These are phyloP conservation scores for Ilex paraguariensis DNA, from an alignment of 305 asterid genomes.

Conservation along the genomic window DNA sequence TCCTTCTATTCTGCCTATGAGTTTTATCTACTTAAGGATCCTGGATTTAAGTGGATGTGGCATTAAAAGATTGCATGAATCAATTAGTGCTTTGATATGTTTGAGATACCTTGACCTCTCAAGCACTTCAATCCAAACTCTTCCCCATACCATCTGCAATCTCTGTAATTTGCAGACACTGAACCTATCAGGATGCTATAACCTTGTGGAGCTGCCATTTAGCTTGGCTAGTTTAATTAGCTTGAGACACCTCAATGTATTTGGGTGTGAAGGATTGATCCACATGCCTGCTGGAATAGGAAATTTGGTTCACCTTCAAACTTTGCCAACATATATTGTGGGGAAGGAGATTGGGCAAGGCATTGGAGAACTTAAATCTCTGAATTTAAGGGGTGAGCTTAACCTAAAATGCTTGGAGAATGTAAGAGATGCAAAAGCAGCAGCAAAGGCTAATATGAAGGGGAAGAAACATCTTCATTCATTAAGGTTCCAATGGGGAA, in stretches of 20 bases:
- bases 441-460: slow-evolving; percentile 11
- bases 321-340: slow-evolving; percentile 25
- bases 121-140: slow-evolving; percentile 19
- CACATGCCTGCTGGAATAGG: slow-evolving; percentile 25
- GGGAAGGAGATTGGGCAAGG: slow-evolving; percentile 13
- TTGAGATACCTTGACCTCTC: slow-evolving; percentile 37
- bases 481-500: slow-evolving; percentile 19
- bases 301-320: slow-evolving; percentile 24
- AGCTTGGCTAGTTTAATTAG: slow-evolving; percentile 15
- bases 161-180: slow-evolving; percentile 23
- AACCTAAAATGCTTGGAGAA: slow-evolving; percentile 24
- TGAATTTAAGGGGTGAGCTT: slow-evolving; percentile 20
- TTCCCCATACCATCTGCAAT: slow-evolving; percentile 24
- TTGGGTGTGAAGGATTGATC: slow-evolving; percentile 25
- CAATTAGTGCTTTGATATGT: background rate
- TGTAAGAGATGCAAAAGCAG: slow-evolving; percentile 13
- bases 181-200: slow-evolving; percentile 24
- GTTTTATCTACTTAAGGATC: slow-evolving; percentile 20
- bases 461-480: slow-evolving; percentile 13
- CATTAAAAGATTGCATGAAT: slow-evolving; percentile 9
- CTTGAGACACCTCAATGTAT: slow-evolving; percentile 33
- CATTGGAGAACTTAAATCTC: slow-evolving; percentile 14
- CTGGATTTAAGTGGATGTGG: slow-evolving; percentile 14
- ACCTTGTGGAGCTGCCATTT: slow-evolving; percentile 24
- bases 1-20: slow-evolving; percentile 8